A percentile compares a stretch with the other conserved stretches of the same genome.
Conservation (phyloP, 2,329 filamentous ascomycete genomes). For the Xylariaceae sp. region DNA sequence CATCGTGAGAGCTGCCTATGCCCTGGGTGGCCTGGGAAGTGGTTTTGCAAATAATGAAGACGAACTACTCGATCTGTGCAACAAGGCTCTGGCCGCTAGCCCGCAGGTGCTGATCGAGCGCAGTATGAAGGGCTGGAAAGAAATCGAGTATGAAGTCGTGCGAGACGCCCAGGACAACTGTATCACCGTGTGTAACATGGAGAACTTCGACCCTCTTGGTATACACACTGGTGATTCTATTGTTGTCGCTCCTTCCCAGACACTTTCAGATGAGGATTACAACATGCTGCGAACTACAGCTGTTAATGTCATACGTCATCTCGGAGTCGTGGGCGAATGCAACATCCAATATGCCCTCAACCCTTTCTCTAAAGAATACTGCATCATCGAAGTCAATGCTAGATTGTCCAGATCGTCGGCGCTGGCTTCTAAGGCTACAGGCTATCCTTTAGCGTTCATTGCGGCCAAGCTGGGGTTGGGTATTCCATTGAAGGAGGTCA, state of each 20-base stretch:
- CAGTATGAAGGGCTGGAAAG: conserved; percentile 99
- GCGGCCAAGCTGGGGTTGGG: conserved; percentile 93
- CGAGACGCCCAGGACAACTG: conserved; percentile 95
- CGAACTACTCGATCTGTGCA: conserved; percentile 81
- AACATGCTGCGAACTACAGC: conserved; percentile 98
- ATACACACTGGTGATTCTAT: conserved; percentile 99
- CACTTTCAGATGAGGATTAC: conserved; percentile 94
- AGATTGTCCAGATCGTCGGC: conserved; percentile 93
- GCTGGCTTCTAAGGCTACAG: conserved; percentile 92
- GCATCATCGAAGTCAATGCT: conserved; percentile 98
- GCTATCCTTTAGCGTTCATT: conserved; percentile 93
- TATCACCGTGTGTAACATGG: conserved; percentile 99
- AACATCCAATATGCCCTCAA: conserved; percentile 99
- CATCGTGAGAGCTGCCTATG: conserved; percentile 94
- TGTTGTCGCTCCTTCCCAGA: conserved; percentile 95
- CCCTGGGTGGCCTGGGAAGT: conserved; percentile 88
- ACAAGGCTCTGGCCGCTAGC: conserved; percentile 90
- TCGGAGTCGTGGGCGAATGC: conserved; percentile 96
- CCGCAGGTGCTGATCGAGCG: conserved; percentile 95
- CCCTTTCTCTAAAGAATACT: conserved; percentile 92
- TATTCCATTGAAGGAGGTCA: conserved; percentile 93
- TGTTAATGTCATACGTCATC: conserved; percentile 93
- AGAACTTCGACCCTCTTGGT: conserved; percentile 97
- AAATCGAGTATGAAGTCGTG: conserved; percentile 98
- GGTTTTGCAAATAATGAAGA: conserved; percentile 88